Evolutionary conservation across 345 rosid species (phyloP).

Genomic region (Excoecaria agallocha): DNA sequence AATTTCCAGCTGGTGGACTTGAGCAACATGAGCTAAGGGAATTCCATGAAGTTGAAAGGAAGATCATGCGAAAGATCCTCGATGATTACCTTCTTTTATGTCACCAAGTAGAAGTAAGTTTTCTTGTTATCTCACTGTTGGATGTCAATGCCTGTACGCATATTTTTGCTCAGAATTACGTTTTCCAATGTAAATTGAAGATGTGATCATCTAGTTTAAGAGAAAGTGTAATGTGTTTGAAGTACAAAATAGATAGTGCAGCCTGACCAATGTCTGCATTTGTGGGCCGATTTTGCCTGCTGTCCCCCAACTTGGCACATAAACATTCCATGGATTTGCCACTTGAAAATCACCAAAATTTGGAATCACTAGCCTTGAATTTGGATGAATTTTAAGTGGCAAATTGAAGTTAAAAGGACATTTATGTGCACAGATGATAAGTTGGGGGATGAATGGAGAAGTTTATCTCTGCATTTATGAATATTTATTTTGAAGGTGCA

Average conservation of each 20-base stretch:
- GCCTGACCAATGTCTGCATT: background rate
- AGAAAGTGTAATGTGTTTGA: too few relatives aligned
- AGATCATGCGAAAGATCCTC: slow-evolving; percentile 21
- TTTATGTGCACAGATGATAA: too few relatives aligned
- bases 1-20: slow-evolving; percentile 5
- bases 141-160: background rate
- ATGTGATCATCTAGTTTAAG: too few relatives aligned
- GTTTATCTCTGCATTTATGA: background rate
- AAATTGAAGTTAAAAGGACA: too few relatives aligned
- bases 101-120: slow-evolving; percentile 24
- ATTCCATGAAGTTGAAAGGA: slow-evolving; percentile 20
- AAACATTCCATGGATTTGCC: too few relatives aligned
- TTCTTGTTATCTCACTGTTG: background rate
- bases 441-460: too few relatives aligned
- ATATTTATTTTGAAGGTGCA: slow-evolving; percentile 38
- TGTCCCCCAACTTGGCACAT: too few relatives aligned
- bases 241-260: background rate
- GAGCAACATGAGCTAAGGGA: slow-evolving; percentile 10
- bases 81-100: slow-evolving; percentile 37
- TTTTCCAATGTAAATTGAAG: background rate
- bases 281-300: too few relatives aligned
- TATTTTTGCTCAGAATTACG: background rate
- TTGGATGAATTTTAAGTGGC: too few relatives aligned
- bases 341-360: too few relatives aligned
- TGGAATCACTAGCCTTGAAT: too few relatives aligned